Evolutionary conservation across 164 flowering plant species (phyloP).

Genomic region (Sextonia rubra): DNA sequence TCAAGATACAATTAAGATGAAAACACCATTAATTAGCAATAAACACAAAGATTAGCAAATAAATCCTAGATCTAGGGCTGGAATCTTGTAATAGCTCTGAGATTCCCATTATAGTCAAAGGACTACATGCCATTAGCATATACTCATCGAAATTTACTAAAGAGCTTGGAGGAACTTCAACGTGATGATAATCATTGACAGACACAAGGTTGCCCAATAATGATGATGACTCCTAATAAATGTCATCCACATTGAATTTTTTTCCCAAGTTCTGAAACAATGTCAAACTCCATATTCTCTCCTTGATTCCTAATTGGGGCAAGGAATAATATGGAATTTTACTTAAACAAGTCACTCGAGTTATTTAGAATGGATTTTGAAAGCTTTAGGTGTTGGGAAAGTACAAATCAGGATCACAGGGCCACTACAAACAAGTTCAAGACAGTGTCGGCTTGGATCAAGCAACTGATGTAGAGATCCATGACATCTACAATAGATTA

Average conservation of each 20-base stretch:
- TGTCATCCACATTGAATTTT: conserved; percentile 81
- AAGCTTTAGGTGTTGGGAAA: no score
- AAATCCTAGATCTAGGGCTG: no score
- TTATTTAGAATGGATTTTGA: not conserved
- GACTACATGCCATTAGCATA: conserved; percentile 63
- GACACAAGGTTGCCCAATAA: conserved; percentile 86
- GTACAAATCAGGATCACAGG: no score
- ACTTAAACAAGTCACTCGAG: conserved; percentile 42
- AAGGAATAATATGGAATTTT: conserved; percentile 86
- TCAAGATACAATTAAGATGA: no score
- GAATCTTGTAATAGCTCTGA: no score
- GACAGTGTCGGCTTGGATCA: conserved; percentile 70
- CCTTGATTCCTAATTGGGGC: conserved; percentile 69
- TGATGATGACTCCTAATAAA: conserved; percentile 67
- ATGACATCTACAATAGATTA: no score
- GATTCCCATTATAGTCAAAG: no score
- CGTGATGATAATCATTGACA: conserved; percentile 52
- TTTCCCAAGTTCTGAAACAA: conserved; percentile 77
- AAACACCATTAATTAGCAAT: no score
- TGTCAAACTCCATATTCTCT: conserved; percentile 52
- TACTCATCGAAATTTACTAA: conserved; percentile 67
- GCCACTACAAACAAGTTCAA: no score
- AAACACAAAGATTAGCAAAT: no score
- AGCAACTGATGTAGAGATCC: no score
- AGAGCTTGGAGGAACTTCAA: conserved; percentile 71